Evolutionary conservation across 2,329 filamentous ascomycete genomes (phyloP), one percentile per base, ranked within the genome.

Genomic region (Microsporum canis): DNA sequence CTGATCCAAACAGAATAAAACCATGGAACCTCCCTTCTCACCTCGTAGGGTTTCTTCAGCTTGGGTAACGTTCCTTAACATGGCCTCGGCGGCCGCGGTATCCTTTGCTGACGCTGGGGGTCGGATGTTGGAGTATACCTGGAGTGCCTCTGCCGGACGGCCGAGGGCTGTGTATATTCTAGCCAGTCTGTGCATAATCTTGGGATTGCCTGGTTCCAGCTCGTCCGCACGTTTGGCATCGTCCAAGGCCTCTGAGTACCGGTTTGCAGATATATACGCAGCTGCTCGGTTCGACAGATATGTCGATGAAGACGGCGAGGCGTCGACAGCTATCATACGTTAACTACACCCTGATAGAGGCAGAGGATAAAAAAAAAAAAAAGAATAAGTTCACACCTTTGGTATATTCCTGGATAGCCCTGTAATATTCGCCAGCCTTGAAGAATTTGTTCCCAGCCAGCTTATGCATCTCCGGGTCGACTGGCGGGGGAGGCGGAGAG

Each of bases 251-350:
- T 87, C 82, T 61, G 82, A 77, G 72, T 87, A 96, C 69, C 87
- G 85, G 67, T 86, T 86, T 62, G 89, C 89, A 59, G 89, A 89
- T 81, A 99, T 96, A 78, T 89, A 90, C 39, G 94, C 94, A 34
- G 94, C 94, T 43, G 94, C 91, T 69, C 94, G 88, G 80, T 99
- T 99, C 73, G 89, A 92, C 66, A 95, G 83, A 75, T 95, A 97
- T 53, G 91, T 95, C 39, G 91, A 80, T 58, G 91, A 95, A 68
- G 86, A 81, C 60, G 91, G 91, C 69, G 92, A 86, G 65, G 92
- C 83, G 68, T 94, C 88, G 70, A 99, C 88, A 64, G 94, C 94
- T 96, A 71, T 61, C 6, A 57, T 36, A 39, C 36, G 47, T 51
- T 31, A 51, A 51, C 14, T 51, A 51, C 5, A 1, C 10, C 8